A percentile compares a stretch with the other conserved stretches of the same genome.
Evolutionary conservation across 1,284 basidiomycete species (phyloP).

Genomic region (Austroboletus novae-zelandiae): DNA sequence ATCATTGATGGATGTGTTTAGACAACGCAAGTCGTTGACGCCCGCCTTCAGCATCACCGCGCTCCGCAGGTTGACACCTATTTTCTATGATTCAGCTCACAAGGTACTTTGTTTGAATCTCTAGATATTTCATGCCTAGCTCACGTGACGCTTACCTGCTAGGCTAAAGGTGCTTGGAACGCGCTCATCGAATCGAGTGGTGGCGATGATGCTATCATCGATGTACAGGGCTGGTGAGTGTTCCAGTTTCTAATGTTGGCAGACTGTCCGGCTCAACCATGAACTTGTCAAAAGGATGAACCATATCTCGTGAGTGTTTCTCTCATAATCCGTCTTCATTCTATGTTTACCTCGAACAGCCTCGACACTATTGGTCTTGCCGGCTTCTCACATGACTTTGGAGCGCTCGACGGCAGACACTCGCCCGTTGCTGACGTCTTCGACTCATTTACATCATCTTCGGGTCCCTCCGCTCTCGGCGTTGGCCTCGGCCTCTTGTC

Average conservation of each 20-base stretch:
- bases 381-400: conserved; percentile 45
- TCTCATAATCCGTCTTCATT: background rate
- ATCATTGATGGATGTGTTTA: conserved; percentile 7
- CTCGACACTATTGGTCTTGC: conserved; percentile 39
- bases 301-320: conserved; percentile 39
- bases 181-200: conserved; percentile 38
- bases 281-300: conserved; percentile 43
- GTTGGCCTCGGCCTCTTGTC: conserved; percentile 40
- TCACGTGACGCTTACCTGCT: background rate
- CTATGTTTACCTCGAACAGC: conserved; percentile 5
- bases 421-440: conserved; percentile 42
- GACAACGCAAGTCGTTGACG: conserved; percentile 35
- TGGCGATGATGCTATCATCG: conserved; percentile 37
- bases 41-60: conserved; percentile 10
- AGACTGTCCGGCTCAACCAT: background rate
- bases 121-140: background rate
- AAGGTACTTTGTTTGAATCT: conserved; percentile 32
- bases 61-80: conserved; percentile 13
- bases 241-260: background rate
- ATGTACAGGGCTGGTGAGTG: conserved; percentile 44
- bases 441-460: conserved; percentile 28
- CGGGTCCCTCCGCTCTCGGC: conserved; percentile 24
- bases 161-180: conserved; percentile 52
- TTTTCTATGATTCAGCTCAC: conserved; percentile 40
- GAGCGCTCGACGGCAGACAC: conserved; percentile 38